Percentiles rank a stretch among this genome's conserved stretches.
phyloP scores from a whole-genome alignment of 2,329 filamentous ascomycete species.

The Ceratocystis smalleyi region DNA sequence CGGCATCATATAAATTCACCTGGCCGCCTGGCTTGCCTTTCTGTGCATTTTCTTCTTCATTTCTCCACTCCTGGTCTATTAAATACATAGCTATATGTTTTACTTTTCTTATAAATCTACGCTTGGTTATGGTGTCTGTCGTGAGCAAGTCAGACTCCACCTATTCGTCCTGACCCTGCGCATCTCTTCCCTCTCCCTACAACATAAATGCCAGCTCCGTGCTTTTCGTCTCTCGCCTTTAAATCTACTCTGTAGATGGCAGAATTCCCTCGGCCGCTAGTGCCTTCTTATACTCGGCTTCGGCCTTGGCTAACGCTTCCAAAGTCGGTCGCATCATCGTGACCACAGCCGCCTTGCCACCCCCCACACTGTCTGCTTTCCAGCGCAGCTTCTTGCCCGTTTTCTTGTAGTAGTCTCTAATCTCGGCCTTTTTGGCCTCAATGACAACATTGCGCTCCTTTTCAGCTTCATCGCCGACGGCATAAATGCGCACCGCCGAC shows the following conservation, averaged over 20 bases:
- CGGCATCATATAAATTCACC: no score
- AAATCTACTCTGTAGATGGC: slow-evolving; percentile 30
- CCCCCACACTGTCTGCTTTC: slow-evolving; percentile 51
- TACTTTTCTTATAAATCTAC: not conserved
- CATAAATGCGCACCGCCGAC: slow-evolving; percentile 62
- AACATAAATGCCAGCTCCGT: not conserved
- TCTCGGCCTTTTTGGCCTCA: slow-evolving; percentile 50
- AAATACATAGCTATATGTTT: no score
- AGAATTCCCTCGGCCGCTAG: slow-evolving; percentile 47
- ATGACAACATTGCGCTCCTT: slow-evolving; percentile 52
- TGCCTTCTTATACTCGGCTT: slow-evolving; percentile 54
- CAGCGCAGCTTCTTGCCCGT: slow-evolving; percentile 61
- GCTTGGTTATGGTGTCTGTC: not conserved
- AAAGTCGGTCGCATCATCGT: slow-evolving; percentile 62
- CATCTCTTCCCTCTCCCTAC: no score
- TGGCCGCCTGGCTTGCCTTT: no score
- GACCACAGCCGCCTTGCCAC: slow-evolving; percentile 60
- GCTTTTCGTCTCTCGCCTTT: not conserved
- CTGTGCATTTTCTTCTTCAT: no score
- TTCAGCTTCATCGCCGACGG: slow-evolving; percentile 68
- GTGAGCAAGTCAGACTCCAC: not conserved
- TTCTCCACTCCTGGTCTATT: no score
- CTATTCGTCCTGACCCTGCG: no score
- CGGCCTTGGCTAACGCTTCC: slow-evolving; percentile 53
- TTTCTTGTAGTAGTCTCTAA: slow-evolving; percentile 51